Evolutionary conservation across 2,329 filamentous ascomycete species (phyloP).

Genomic region (Leptoxyphium fumago): DNA sequence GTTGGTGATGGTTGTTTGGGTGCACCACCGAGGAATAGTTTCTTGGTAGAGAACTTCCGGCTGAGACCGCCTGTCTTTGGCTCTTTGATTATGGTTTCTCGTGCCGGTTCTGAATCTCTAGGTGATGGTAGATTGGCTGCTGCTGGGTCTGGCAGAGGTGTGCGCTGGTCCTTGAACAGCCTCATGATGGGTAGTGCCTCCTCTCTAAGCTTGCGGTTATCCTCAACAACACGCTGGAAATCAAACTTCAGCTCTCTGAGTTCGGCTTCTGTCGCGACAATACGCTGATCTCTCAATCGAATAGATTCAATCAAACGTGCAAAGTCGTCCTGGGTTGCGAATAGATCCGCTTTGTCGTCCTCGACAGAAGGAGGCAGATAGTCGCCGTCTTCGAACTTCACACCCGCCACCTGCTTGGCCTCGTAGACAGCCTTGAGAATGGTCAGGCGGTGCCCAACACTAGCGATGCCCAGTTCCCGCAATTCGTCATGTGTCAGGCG

Average conservation of each 20-base stretch:
- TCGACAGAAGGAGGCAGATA: constrained; percentile 88
- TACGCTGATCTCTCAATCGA: constrained; percentile 76
- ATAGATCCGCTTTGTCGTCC: constrained; percentile 68
- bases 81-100: constrained; percentile 14
- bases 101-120: constrained; percentile 13
- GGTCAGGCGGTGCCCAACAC: constrained; percentile 85
- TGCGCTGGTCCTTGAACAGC: constrained; percentile 79
- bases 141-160: constrained; percentile 55
- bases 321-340: constrained; percentile 85
- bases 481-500: constrained; percentile 83
- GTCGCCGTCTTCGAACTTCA: constrained; percentile 81
- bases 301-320: constrained; percentile 81
- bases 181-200: constrained; percentile 84
- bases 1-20: constrained; percentile 38
- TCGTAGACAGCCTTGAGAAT: constrained; percentile 95
- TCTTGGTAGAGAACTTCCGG: constrained; percentile 39
- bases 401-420: constrained; percentile 83
- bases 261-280: constrained; percentile 69
- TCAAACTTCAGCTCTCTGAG: constrained; percentile 54
- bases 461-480: constrained; percentile 85
- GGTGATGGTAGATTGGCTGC: constrained; percentile 19
- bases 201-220: constrained; percentile 77
- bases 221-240: constrained; percentile 45
- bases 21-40: constrained; percentile 33
- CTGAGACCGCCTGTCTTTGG: constrained; percentile 32